Evolutionary conservation across 1,284 basidiomycete species (phyloP).

Genomic region (Ceratobasidium sp.): DNA sequence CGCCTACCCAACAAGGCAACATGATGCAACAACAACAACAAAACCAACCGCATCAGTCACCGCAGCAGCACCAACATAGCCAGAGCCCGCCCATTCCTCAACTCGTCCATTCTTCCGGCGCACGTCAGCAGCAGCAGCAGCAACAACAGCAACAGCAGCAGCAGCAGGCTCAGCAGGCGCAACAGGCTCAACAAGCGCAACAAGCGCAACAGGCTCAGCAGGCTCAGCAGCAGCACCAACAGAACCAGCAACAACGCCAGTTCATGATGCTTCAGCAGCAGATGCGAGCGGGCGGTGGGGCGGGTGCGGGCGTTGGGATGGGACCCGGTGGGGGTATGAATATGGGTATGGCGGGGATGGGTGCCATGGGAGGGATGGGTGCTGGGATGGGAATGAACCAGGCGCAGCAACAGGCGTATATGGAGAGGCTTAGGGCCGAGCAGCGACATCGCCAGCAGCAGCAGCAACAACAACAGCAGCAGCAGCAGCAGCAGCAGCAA

Average conservation of each 20-base stretch:
- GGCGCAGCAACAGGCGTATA: slow-evolving; percentile 22
- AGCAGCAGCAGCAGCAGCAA: background rate
- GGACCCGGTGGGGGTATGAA: too few relatives aligned
- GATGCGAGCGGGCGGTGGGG: slow-evolving; percentile 21
- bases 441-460: slow-evolving; percentile 20
- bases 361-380: slow-evolving; percentile 8
- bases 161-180: slow-evolving; percentile 12
- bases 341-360: background rate
- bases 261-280: slow-evolving; percentile 41
- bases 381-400: too few relatives aligned
- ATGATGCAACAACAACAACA: slow-evolving; percentile 22
- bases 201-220: slow-evolving; percentile 26
- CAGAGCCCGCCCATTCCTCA: slow-evolving; percentile 33
- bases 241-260: slow-evolving; percentile 35
- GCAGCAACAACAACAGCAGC: slow-evolving; percentile 6
- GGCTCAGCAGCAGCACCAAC: slow-evolving; percentile 5
- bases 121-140: slow-evolving; percentile 16
- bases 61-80: slow-evolving; percentile 17
- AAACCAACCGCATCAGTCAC: background rate
- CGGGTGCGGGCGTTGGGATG: background rate
- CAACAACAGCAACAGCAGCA: slow-evolving; percentile 21
- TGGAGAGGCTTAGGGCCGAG: slow-evolving; percentile 22
- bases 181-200: slow-evolving; percentile 6
- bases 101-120: slow-evolving; percentile 23
- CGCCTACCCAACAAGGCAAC: slow-evolving; percentile 1